phyloP scores from a whole-genome alignment of 345 rosid species.

The Aurinia saxatilis region DNA sequence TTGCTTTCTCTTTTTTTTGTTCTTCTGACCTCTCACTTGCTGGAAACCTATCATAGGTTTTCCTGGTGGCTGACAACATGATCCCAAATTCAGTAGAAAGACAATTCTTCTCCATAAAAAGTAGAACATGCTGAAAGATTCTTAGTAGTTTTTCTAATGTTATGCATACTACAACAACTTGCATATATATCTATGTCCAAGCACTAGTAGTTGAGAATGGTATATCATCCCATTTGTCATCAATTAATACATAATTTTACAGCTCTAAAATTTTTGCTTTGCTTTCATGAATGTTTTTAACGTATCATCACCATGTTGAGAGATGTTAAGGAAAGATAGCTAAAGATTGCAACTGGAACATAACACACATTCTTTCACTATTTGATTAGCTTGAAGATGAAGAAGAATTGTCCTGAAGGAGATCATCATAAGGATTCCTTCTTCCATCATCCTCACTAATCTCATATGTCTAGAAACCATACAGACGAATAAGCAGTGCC shows the following conservation, averaged over 20 bases:
- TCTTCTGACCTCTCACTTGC: slow-evolving; percentile 79
- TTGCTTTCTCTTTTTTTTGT: slow-evolving; percentile 89
- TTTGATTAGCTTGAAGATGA: slow-evolving; percentile 15
- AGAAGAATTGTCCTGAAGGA: slow-evolving; percentile 43
- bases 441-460: slow-evolving; percentile 94
- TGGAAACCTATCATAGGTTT: slow-evolving; percentile 95
- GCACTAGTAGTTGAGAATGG: too few species aligned
- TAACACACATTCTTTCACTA: not conserved
- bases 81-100: not conserved
- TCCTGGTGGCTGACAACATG: slow-evolving; percentile 58
- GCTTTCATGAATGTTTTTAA: too few species aligned
- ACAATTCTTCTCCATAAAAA: not conserved
- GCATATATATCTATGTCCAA: too few species aligned
- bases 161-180: slow-evolving; percentile 4
- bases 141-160: not conserved
- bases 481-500: slow-evolving; percentile 88
- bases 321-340: too few species aligned
- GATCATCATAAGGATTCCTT: slow-evolving; percentile 93
- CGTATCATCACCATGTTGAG: too few species aligned
- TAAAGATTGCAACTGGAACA: too few species aligned
- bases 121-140: slow-evolving; percentile 2
- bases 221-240: too few species aligned
- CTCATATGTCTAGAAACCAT: slow-evolving; percentile 97
- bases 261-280: too few species aligned
- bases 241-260: too few species aligned